Percentiles rank a stretch among this genome's conserved stretches.
These are phyloP conservation scores for Hyaloscypha variabilis DNA, from an alignment of 495 filamentous ascomycete genomes.

Conservation along the genomic window DNA sequence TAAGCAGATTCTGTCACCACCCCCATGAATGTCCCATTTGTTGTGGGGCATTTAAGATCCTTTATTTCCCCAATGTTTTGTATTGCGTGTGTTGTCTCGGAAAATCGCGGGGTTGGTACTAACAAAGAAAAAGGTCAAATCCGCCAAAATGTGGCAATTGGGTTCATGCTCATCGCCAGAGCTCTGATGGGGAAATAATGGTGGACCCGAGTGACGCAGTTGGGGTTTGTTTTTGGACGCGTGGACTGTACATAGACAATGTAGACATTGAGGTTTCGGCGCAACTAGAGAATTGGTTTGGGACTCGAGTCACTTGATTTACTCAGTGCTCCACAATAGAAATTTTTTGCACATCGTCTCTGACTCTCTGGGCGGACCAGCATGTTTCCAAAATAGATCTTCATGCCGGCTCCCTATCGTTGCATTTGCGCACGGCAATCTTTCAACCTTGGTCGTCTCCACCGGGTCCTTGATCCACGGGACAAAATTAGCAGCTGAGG, in stretches of 20 bases:
- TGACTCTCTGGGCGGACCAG: neutral
- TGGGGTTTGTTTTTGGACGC: neutral
- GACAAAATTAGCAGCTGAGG: too few relatives aligned
- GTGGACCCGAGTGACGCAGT: neutral
- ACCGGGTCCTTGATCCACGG: too few relatives aligned
- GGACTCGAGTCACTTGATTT: neutral
- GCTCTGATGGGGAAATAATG: neutral
- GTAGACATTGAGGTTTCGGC: neutral
- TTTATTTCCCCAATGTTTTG: too few relatives aligned
- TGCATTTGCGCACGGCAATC: too few relatives aligned
- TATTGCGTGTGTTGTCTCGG: too few relatives aligned
- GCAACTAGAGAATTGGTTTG: neutral
- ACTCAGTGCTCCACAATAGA: neutral
- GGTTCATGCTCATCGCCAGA: constrained; percentile 17
- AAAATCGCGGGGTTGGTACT: too few relatives aligned
- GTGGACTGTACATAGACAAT: neutral
- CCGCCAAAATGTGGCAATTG: constrained; percentile 50
- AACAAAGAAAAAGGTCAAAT: constrained; percentile 42
- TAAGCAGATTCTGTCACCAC: too few relatives aligned
- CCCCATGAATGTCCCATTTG: too few relatives aligned
- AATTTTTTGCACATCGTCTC: neutral
- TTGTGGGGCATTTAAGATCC: too few relatives aligned
- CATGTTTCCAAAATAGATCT: neutral
- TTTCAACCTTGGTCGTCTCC: too few relatives aligned
- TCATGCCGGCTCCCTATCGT: too few relatives aligned